Base-by-base conservation (phyloP, 2,329 filamentous ascomycete species). In the Sporothrix inflata region DNA sequence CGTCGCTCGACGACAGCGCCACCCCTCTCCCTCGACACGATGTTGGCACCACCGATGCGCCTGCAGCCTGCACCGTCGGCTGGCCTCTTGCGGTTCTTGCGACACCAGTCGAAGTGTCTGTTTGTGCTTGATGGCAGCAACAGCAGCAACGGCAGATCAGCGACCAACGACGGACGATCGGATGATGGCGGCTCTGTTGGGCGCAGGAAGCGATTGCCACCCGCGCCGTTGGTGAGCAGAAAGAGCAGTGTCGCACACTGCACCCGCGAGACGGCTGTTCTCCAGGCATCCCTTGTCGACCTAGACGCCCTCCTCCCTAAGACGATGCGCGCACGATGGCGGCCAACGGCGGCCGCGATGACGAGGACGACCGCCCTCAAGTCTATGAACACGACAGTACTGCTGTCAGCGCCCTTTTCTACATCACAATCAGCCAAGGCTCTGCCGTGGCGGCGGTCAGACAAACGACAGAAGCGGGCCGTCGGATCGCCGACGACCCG, bases 41-140 rank as follows among this genome's bases (percentile, higher is more conserved):
- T 72, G 66, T 34, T 71, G 24, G 40, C 71, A 53, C 63, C 68
- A 12, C 66, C 68, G 21, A n/a, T 66, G 38, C 66, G 70, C 60
- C 45, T 74, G 42, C 71, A 60, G 55, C 82, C 84, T 66, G 86
- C 85, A 69, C 87, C 87, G 34, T 89, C 87, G 69, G 81, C 81
- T 75, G 83, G 80, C 73, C 87, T 95, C 24, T 84, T 96, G 74
- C 90, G 89, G 76, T 95, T 93, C 80, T 85, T 96, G 75, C 90
- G 89, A 76, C 88, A 85, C 70, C 92, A 94, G 80, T 89, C 91
- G 75, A 87, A 92, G 76, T 84, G 84, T 71, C 78, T 87, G 61
- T 84, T 82, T 74, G 86, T 88, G 19, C n/a, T 24, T 0, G 73
- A 69, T 24, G 51, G 68, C 40, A 55, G 27, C 67, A 45, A n/a